phyloP scores from a whole-genome alignment of 768 basidiomycete species.

The Lactarius trivialis region DNA sequence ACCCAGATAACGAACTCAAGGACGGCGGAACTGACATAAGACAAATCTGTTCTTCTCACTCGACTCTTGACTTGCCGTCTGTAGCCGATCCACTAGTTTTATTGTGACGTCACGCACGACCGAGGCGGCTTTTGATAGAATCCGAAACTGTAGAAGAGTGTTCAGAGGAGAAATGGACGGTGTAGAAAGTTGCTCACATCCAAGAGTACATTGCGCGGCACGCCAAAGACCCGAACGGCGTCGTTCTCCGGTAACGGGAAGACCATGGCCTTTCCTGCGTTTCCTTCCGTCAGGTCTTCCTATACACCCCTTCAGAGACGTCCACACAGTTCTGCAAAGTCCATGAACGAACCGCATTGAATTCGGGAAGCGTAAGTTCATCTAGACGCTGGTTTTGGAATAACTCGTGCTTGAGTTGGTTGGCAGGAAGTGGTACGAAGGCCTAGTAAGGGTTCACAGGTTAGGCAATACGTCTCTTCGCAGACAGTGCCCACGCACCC shows the following conservation, averaged over 20 bases:
- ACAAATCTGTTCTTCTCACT: constrained; percentile 53
- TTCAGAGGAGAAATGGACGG: background rate
- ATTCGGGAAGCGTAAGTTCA: constrained; percentile 36
- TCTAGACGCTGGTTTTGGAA: constrained; percentile 35
- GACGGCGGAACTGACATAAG: constrained; percentile 45
- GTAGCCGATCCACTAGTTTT: constrained; percentile 45
- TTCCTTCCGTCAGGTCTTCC: constrained; percentile 15
- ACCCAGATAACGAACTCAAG: background rate
- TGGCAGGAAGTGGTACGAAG: constrained; percentile 38
- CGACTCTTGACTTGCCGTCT: constrained; percentile 40
- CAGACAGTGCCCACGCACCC: constrained; percentile 10
- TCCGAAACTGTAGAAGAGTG: constrained; percentile 43
- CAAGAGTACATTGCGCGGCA: constrained; percentile 11
- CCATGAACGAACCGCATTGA: constrained; percentile 37
- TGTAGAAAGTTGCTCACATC: constrained; percentile 10
- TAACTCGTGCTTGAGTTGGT: constrained; percentile 35
- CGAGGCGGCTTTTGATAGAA: constrained; percentile 65
- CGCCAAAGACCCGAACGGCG: constrained; percentile 16
- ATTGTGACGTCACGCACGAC: constrained; percentile 67
- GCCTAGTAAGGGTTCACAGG: constrained; percentile 28
- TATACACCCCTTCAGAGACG: background rate
- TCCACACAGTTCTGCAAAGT: background rate
- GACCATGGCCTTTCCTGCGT: constrained; percentile 12
- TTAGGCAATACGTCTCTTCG: background rate
- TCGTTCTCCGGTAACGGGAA: constrained; percentile 23